These are phyloP conservation scores for Ilyonectria sp. DNA, from an alignment of 2,329 filamentous ascomycete genomes.

Conservation along the genomic window DNA sequence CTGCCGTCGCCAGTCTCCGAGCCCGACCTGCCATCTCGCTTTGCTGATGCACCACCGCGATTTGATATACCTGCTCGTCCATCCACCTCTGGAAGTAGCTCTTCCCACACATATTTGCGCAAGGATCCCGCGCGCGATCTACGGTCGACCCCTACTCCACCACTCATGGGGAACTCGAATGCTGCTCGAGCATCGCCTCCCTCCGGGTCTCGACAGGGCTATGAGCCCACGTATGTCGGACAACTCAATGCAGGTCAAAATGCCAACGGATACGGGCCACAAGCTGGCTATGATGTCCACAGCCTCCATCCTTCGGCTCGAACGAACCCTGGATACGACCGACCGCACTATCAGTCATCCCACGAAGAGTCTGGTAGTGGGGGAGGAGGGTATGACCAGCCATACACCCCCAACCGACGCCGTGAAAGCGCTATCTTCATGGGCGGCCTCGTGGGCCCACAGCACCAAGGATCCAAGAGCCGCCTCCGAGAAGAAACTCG, in stretches of 20 bases:
- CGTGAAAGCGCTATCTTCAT: conserved; percentile 75
- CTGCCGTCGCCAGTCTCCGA: conserved; percentile 63
- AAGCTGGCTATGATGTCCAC: conserved; percentile 45
- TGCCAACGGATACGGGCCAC: conserved; percentile 51
- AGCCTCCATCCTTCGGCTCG: conserved; percentile 38
- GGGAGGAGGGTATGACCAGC: conserved; percentile 54
- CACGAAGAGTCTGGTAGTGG: conserved; percentile 44
- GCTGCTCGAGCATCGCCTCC: conserved; percentile 60
- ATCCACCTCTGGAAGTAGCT: conserved; percentile 65
- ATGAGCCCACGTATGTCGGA: conserved; percentile 61
- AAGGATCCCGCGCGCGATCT: conserved; percentile 49
- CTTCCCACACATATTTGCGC: conserved; percentile 66
- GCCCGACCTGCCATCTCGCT: conserved; percentile 51
- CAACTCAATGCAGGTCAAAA: conserved; percentile 54
- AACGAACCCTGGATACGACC: conserved; percentile 55
- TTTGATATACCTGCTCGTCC: conserved; percentile 61
- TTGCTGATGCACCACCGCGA: conserved; percentile 49
- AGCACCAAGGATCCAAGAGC: conserved; percentile 66
- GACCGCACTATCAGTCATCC: conserved; percentile 52
- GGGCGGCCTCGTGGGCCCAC: conserved; percentile 63
- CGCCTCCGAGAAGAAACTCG: conserved; percentile 70
- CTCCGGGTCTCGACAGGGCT: conserved; percentile 56
- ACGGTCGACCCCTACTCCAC: conserved; percentile 66
- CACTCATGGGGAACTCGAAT: conserved; percentile 55
- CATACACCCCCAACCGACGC: conserved; percentile 64